These are phyloP conservation scores for Picochlorum sp. DNA, from an alignment of 139 green algal species.

Conservation along the genomic window DNA sequence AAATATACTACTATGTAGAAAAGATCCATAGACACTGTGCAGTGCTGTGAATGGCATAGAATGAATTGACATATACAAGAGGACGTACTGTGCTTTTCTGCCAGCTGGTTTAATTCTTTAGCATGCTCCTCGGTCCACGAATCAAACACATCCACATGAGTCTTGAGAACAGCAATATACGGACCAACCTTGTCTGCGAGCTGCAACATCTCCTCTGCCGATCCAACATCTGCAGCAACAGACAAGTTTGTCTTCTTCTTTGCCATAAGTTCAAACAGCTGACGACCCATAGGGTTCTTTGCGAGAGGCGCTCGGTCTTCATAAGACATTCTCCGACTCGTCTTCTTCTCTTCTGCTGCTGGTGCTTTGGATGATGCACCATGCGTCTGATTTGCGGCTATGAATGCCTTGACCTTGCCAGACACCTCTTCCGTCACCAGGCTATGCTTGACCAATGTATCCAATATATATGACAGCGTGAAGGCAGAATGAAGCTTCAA, in stretches of 20 bases:
- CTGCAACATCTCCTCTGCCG: conserved; percentile 76
- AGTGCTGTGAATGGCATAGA: not conserved
- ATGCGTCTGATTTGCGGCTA: conserved; percentile 87
- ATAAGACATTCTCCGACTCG: conserved; percentile 49
- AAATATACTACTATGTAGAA: too few species aligned
- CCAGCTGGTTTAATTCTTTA: conserved; percentile 48
- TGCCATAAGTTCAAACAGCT: conserved; percentile 85
- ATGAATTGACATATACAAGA: not conserved
- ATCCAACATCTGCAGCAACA: conserved; percentile 92
- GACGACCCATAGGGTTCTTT: conserved; percentile 54
- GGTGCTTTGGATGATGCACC: conserved; percentile 18
- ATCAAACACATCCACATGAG: conserved; percentile 93
- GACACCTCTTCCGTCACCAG: conserved; percentile 47
- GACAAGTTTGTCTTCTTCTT: conserved; percentile 92
- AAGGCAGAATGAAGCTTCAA: conserved; percentile 74
- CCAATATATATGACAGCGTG: conserved; percentile 57
- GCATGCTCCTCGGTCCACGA: conserved; percentile 42
- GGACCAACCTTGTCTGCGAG: conserved; percentile 86
- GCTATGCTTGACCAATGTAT: conserved; percentile 45
- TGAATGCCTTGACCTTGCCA: conserved; percentile 66
- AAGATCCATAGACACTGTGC: too few species aligned
- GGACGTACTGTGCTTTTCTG: conserved; percentile 71
- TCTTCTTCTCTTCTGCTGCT: conserved; percentile 14
- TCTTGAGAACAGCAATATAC: conserved; percentile 97
- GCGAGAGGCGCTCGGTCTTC: conserved; percentile 59